Percentiles rank a stretch among this genome's conserved stretches.
These are phyloP conservation scores for Akanthomyces dipterigenus DNA, from an alignment of 2,329 filamentous ascomycete genomes.

Conservation along the genomic window DNA sequence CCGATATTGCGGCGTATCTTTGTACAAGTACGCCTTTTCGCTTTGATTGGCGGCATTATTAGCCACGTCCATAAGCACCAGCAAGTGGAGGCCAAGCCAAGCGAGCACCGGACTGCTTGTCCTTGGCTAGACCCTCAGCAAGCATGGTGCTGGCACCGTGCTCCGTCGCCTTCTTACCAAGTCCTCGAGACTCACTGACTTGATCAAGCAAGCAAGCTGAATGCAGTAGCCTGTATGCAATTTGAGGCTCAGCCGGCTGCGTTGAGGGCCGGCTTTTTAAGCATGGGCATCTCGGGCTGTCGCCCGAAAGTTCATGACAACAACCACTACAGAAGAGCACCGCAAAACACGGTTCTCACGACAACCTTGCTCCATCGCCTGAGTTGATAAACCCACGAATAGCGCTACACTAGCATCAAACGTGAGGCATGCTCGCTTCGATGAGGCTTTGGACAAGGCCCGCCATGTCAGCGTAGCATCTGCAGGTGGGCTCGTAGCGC, in stretches of 20 bases:
- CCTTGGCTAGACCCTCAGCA: too few species aligned
- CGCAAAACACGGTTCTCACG: background rate
- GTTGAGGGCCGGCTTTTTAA: too few species aligned
- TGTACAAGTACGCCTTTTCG: background rate
- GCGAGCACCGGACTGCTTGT: background rate
- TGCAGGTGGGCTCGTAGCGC: background rate
- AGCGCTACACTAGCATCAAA: background rate
- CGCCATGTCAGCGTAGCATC: slow-evolving; percentile 12
- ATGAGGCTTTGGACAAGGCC: background rate
- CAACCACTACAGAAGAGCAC: too few species aligned
- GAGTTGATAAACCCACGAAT: slow-evolving; percentile 1
- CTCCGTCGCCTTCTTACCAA: background rate
- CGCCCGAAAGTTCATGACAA: too few species aligned
- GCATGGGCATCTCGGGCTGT: too few species aligned
- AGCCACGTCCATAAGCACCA: background rate
- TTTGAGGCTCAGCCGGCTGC: background rate
- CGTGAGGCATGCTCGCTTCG: background rate
- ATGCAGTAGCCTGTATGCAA: background rate
- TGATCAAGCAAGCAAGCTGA: background rate
- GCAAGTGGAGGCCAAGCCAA: background rate
- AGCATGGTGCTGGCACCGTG: background rate
- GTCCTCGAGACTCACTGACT: background rate
- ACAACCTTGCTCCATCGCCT: background rate
- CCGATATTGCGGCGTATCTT: background rate
- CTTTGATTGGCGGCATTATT: slow-evolving; percentile 3